Conservation (phyloP, 805 yeast genomes). For the Priceomyces castillae region DNA sequence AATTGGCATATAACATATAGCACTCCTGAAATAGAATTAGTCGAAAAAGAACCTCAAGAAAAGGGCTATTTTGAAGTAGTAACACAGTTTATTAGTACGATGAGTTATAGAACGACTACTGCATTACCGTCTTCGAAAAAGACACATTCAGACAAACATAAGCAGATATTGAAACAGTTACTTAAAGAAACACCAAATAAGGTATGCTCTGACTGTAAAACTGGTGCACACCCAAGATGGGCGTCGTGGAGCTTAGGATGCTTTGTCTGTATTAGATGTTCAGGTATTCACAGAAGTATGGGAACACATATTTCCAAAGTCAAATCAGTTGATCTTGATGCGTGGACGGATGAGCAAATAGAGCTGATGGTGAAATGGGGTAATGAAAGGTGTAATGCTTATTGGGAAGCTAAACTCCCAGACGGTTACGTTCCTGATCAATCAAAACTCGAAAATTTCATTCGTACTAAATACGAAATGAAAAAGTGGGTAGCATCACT, state of each 20-base stretch:
- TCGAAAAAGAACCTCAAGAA: neutral
- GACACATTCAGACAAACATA: slow-evolving; percentile 53
- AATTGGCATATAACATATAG: neutral
- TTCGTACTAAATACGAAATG: slow-evolving; percentile 86
- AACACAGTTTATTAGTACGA: neutral
- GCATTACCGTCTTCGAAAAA: slow-evolving; percentile 45
- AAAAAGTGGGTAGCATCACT: slow-evolving; percentile 77
- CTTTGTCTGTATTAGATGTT: slow-evolving; percentile 89
- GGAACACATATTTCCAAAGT: slow-evolving; percentile 95
- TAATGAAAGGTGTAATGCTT: slow-evolving; percentile 69
- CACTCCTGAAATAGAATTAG: neutral
- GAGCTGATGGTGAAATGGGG: slow-evolving; percentile 84
- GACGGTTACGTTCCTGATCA: slow-evolving; percentile 73
- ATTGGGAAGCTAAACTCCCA: slow-evolving; percentile 84
- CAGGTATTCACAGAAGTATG: slow-evolving; percentile 92
- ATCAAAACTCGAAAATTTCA: slow-evolving; percentile 81
- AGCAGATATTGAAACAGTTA: slow-evolving; percentile 68
- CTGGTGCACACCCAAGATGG: slow-evolving; percentile 91
- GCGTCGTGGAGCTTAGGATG: slow-evolving; percentile 95
- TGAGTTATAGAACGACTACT: slow-evolving; percentile 14
- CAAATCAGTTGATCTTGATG: slow-evolving; percentile 89
- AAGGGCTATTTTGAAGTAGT: neutral
- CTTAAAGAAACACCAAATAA: slow-evolving; percentile 76
- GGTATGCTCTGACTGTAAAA: slow-evolving; percentile 88
- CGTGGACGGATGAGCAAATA: slow-evolving; percentile 94